Evolutionary conservation across 2,329 filamentous ascomycete species (phyloP), one percentile per base, ranked within the genome.

Genomic region (Falciphora oryzae): DNA sequence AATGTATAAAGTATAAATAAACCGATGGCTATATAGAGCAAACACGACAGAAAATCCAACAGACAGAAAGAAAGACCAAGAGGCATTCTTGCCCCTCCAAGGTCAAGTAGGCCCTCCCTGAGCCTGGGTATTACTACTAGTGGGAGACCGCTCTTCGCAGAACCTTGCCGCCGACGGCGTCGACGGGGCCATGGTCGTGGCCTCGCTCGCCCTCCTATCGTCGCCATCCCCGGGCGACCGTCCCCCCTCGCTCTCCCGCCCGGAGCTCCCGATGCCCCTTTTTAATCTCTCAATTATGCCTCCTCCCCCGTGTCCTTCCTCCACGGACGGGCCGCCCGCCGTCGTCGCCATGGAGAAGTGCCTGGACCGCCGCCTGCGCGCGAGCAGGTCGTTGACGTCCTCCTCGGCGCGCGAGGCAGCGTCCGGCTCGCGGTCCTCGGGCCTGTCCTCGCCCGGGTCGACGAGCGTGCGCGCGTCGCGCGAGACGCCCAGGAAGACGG

Each of bases 401-500:
- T 31, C 18, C 7, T 59, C 27, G 28, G 50, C 61, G 27, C 25
- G 18, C 4, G 61, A 31, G 28, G 44, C 44, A 2, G 44, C 18
- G 10, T 29, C 22, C 38, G 28, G 28, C 57, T 53, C 44, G 44
- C 22, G 5, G 18, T 53, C 44, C 44, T 53, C 44, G 44, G 44
- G 44, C 44, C 44, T 22, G 44, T 53, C 44, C 22, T 53, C 44
- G 44, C 31, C 25, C 28, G 59, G 64, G 74, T 75, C 77, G 4
- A 75, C 77, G 61, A 81, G 63, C 4, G 35, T 61, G 65, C 77
- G 78, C 0, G 81, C 84, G 65, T 83, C 81, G 16, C 69, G 73
- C n/a, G 79, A 75, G 31, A 78, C 68, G 56, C 78, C 76, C 25
- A 87, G 72, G 67, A 83, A 84, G 5, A 82, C 66, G 0, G 84